Evolutionary conservation across 2,329 filamentous ascomycete species (phyloP).

Genomic region (Thielaviopsis ethacetica): DNA sequence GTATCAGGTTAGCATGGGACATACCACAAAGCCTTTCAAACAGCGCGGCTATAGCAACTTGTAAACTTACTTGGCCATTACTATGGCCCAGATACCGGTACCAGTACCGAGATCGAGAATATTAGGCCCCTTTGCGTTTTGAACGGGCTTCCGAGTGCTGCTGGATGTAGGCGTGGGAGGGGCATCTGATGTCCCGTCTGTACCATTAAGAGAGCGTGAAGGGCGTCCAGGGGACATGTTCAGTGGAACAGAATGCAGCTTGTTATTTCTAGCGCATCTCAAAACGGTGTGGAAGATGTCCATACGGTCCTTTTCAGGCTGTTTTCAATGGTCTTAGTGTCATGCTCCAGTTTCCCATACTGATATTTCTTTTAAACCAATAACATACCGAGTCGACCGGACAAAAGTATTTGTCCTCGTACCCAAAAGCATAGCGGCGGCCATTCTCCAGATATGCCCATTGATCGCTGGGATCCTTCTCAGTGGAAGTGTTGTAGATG

Average conservation of each 20-base stretch:
- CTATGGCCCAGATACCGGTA: constrained; percentile 82
- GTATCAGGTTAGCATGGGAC: constrained; percentile 1
- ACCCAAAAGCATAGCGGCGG: constrained; percentile 51
- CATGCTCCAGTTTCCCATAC: too few species aligned
- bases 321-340: constrained; percentile 12
- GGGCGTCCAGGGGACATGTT: background rate
- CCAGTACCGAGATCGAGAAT: constrained; percentile 63
- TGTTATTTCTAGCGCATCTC: constrained; percentile 8
- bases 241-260: constrained; percentile 9
- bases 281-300: constrained; percentile 74
- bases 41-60: too few species aligned
- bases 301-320: constrained; percentile 60
- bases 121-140: constrained; percentile 16
- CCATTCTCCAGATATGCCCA: constrained; percentile 44
- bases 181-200: background rate
- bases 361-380: too few species aligned
- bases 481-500: constrained; percentile 3
- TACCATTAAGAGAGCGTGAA: background rate
- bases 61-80: constrained; percentile 59
- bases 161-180: constrained; percentile 2
- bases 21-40: too few species aligned
- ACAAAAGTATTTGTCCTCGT: constrained; percentile 54
- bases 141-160: constrained; percentile 2
- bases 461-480: background rate
- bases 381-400: constrained; percentile 62